Base-by-base conservation (phyloP, 1,139 yeast genomes). In the Debaryomyces fabryi region DNA sequence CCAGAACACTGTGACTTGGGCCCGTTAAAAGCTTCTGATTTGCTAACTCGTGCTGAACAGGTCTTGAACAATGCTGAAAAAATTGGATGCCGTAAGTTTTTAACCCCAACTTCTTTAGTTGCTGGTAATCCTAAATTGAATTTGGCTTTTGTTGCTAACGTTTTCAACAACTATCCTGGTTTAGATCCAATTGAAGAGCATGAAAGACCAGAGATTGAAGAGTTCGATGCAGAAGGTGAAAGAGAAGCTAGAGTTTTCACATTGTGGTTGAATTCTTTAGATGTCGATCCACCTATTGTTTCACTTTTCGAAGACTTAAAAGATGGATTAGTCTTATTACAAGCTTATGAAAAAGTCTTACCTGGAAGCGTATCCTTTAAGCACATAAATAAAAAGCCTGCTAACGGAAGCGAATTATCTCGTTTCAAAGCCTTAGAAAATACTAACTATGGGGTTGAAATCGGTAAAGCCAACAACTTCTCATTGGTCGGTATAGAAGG, bases 211-310 rank as follows among this genome's bases (percentile, higher is more conserved):
- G 95, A 86, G 62, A 88, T 92, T 58, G 93, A 87, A 67, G 99
- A 91, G 58, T 93, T 95, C 62, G 99, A 93, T 67, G 99, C 99
- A 15, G 99, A 95, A 72, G 99, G 99, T 54, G 99, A 93, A 73
- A 87, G 99, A 73, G 99, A 93, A 74, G 99, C 99, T 1, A 84
- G 99, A 67, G 99, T 93, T 4, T 93, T 93, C 71, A 95, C 99
- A 10, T 76, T 93, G 60, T 93, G 99, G 99, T 82, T 93, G 64
- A 93, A 93, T 70, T 90, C 97, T 1, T 80, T 93, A 61, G 98
- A 95, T 59, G 98, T 93, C 15, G 95, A 92, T 54, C 98, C 98
- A 25, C 89, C 97, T 23, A 92, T 93, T 53, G 91, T 90, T 43
- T 86, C 89, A 21, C 76, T 93, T 59, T 93, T 93, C 60, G 98